These are phyloP conservation scores for Kockiozyma suomiensis DNA, from an alignment of 805 yeast genomes.

Conservation along the genomic window DNA sequence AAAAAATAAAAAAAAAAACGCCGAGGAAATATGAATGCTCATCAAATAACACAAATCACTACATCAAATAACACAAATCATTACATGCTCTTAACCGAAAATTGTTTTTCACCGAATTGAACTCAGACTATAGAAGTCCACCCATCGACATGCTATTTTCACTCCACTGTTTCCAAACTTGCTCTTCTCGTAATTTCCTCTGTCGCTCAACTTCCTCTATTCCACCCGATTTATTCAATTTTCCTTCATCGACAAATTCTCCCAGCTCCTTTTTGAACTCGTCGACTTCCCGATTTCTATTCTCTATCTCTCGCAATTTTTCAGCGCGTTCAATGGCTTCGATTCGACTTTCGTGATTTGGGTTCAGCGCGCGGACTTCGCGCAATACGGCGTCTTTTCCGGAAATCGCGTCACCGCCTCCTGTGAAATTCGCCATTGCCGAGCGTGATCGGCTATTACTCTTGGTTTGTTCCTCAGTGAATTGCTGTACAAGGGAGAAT, in stretches of 20 bases:
- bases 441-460: slow-evolving; percentile 14
- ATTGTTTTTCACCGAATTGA: no score
- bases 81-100: no score
- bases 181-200: slow-evolving; percentile 68
- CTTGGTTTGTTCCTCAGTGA: slow-evolving; percentile 67
- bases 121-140: no score
- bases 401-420: slow-evolving; percentile 48
- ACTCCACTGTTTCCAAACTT: slow-evolving; percentile 56
- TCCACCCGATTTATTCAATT: slow-evolving; percentile 82
- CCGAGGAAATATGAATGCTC: background rate
- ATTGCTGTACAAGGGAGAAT: slow-evolving; percentile 74
- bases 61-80: no score
- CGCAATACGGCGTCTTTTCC: slow-evolving; percentile 67
- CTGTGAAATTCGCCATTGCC: slow-evolving; percentile 42
- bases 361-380: slow-evolving; percentile 77
- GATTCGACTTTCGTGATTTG: slow-evolving; percentile 80
- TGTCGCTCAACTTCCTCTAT: slow-evolving; percentile 79
- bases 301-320: slow-evolving; percentile 70
- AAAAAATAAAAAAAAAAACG: background rate
- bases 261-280: slow-evolving; percentile 85
- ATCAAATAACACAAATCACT: no score
- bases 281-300: slow-evolving; percentile 55
- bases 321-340: slow-evolving; percentile 92
- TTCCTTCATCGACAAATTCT: slow-evolving; percentile 76
- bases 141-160: slow-evolving; percentile 14